phyloP scores from a whole-genome alignment of 2,329 filamentous ascomycete species.

The Zymoseptoria crescenta region DNA sequence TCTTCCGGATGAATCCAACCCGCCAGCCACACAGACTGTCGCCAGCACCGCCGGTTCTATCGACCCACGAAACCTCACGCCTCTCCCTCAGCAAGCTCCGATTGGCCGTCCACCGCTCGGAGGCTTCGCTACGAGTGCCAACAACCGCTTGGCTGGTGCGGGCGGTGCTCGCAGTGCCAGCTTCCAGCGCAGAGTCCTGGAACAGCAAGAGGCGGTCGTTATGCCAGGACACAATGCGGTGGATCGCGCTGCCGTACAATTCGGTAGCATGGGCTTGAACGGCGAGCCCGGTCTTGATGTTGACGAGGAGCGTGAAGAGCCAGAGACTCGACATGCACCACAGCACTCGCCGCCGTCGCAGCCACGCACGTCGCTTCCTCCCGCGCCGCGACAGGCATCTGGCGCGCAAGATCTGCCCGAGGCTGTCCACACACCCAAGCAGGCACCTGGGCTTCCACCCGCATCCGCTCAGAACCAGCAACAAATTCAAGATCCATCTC shows the following conservation, averaged over 20 bases:
- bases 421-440: slow-evolving; percentile 46
- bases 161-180: slow-evolving; percentile 59
- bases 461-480: slow-evolving; percentile 46
- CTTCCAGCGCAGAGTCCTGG: slow-evolving; percentile 77
- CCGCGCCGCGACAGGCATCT: slow-evolving; percentile 46
- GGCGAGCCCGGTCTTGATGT: slow-evolving; percentile 70
- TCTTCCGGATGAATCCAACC: slow-evolving; percentile 71
- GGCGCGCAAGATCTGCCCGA: slow-evolving; percentile 36
- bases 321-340: slow-evolving; percentile 89
- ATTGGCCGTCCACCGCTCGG: slow-evolving; percentile 56
- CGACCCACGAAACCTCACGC: slow-evolving; percentile 64
- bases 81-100: slow-evolving; percentile 55
- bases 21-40: slow-evolving; percentile 70
- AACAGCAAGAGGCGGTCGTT: slow-evolving; percentile 94
- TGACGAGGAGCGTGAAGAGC: slow-evolving; percentile 88
- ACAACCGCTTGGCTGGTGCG: slow-evolving; percentile 64
- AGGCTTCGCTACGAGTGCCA: slow-evolving; percentile 70
- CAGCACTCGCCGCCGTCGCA: slow-evolving; percentile 83
- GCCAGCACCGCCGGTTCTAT: slow-evolving; percentile 87
- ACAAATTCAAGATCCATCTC: slow-evolving; percentile 33
- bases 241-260: slow-evolving; percentile 87
- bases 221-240: slow-evolving; percentile 97
- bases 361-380: slow-evolving; percentile 80
- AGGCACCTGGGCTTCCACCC: slow-evolving; percentile 55
- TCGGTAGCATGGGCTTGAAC: slow-evolving; percentile 88